These are phyloP conservation scores for Periglandula ipomoeae DNA, from an alignment of 2,329 filamentous ascomycete species.

Conservation along the genomic window DNA sequence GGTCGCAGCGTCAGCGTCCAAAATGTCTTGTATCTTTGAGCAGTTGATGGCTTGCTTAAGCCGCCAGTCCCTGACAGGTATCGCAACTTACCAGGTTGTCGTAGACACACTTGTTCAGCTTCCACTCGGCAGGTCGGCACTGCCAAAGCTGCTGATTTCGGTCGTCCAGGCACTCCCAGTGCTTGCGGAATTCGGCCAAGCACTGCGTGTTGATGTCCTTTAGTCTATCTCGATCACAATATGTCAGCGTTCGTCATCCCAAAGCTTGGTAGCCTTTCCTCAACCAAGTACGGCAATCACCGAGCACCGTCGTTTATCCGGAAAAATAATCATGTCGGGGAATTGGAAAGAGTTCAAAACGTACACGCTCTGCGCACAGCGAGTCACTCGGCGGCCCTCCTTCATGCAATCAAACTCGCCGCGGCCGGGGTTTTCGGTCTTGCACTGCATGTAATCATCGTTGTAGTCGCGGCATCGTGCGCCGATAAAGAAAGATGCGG, in stretches of 20 bases:
- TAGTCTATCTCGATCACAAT: conserved; percentile 44
- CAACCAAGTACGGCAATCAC: no score
- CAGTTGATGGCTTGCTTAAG: neutral
- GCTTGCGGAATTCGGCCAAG: conserved; percentile 78
- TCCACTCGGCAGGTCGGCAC: conserved; percentile 79
- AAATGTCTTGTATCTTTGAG: neutral
- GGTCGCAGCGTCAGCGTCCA: neutral
- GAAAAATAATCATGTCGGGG: neutral
- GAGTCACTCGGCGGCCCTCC: conserved; percentile 91
- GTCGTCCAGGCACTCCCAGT: conserved; percentile 94
- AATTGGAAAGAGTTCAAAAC: conserved; percentile 27
- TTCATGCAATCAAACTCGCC: conserved; percentile 93
- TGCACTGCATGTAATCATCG: conserved; percentile 99
- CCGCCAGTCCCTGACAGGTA: neutral
- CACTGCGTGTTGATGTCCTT: conserved; percentile 96
- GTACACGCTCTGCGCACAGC: conserved; percentile 94
- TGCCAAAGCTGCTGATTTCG: conserved; percentile 98
- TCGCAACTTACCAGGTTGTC: conserved; percentile 72
- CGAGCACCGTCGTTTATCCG: no score
- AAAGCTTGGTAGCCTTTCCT: neutral
- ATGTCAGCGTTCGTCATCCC: conserved; percentile 6
- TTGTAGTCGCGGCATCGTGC: conserved; percentile 92
- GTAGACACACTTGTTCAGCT: conserved; percentile 90
- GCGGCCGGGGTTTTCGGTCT: conserved; percentile 81
- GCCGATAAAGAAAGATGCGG: conserved; percentile 93